Percentiles rank a stretch among this genome's conserved stretches.
phyloP scores from a whole-genome alignment of 1,284 basidiomycete genomes.

The Cryptococcus hybrid region DNA sequence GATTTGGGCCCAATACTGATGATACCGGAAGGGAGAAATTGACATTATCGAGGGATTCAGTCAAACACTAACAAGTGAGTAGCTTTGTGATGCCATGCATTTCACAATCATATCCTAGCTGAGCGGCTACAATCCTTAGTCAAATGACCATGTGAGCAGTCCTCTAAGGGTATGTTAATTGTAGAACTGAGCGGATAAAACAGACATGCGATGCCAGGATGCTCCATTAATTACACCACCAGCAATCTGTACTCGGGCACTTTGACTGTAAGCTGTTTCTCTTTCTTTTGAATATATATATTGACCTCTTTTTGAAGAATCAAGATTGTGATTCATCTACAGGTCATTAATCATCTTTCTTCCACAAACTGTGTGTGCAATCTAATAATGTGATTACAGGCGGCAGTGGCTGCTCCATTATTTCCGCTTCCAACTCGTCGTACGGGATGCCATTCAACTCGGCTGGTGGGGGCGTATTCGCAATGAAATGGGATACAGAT shows the following conservation, averaged over 20 bases:
- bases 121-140: constrained; percentile 13
- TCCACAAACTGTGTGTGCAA: neutral
- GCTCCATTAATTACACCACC: constrained; percentile 25
- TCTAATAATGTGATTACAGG: constrained; percentile 38
- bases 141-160: constrained; percentile 40
- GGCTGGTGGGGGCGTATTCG: constrained; percentile 69
- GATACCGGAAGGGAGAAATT: constrained; percentile 33
- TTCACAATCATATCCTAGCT: neutral
- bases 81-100: neutral
- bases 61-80: constrained; percentile 39
- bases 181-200: no score
- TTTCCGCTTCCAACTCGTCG: constrained; percentile 56
- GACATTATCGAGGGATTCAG: constrained; percentile 48
- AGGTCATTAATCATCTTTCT: constrained; percentile 13
- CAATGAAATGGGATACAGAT: constrained; percentile 63
- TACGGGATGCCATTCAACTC: constrained; percentile 72
- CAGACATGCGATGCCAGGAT: constrained; percentile 43
- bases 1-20: no score
- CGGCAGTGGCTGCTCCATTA: constrained; percentile 68
- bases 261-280: constrained; percentile 15
- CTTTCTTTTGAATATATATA: neutral
- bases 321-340: constrained; percentile 35
- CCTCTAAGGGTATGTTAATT: no score
- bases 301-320: constrained; percentile 14
- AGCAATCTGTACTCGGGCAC: constrained; percentile 31